Base-by-base conservation (phyloP, 1,284 basidiomycete genomes). In the Cutaneotrichosporon spelunceum region DNA sequence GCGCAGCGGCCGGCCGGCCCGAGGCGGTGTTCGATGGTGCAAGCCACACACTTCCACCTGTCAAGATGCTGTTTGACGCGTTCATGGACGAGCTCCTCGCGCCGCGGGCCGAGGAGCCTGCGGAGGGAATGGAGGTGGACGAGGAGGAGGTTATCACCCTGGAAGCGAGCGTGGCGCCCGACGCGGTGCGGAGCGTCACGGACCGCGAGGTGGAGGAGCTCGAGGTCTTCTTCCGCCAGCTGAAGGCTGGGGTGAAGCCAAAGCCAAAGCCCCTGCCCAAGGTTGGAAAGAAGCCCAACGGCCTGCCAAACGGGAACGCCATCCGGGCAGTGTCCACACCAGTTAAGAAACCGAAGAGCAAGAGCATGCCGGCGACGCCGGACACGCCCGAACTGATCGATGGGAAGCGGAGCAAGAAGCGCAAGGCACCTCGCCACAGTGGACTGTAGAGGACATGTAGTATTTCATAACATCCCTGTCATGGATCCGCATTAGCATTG, bases 11-110 rank as follows among this genome's bases (percentile, higher is more conserved):
- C 34, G 75, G 75, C 11, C 64, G 64, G 58, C 72, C 72, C 9
- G 68, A 73, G 11, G 79, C 80, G 60, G 78, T 88, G 49, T 89
- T 93, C 71, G 85, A 88, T 64, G 84, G 83, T 3, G 88, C 92
- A 5, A 85, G 88, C 30, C 89, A 93, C 78, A 83, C 91, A 53
- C 83, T 91, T 69, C 91, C 92, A 16, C 86, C 91, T 5, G 80
- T 93, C 60, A 84, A 87, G 54, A 81, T 83, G 54, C 77, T 95
- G 47, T 94, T 90, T 73, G 87, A 89, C 36, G 80, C 87, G 19
- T 80, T 93, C 68, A 83, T 94, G 70, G 82, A 83, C 50, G 81
- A 84, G 53, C 85, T 91, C 71, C 79, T 94, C 33, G 67, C 60
- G 19, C 56, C 64, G n/a, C 52, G 56, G 19, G 44, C 45, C 16